Evolutionary conservation across 1,284 basidiomycete genomes (phyloP), one percentile per base, ranked within the genome.

Genomic region (Fomes fomentarius): DNA sequence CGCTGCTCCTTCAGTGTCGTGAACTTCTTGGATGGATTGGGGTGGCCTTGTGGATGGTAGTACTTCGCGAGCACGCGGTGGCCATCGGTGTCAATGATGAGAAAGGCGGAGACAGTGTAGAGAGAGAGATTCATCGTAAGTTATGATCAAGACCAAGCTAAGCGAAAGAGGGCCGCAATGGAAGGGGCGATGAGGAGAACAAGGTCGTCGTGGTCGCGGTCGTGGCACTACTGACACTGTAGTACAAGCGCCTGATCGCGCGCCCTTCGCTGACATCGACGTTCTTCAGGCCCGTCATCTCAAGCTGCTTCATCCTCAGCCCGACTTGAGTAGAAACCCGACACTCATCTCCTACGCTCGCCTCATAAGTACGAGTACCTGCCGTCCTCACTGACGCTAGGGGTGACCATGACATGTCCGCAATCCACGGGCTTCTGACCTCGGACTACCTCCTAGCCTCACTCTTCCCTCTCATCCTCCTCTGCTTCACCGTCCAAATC

Each of bases 51-150:
- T 0, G 91, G 85, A 48, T 85, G 80, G 70, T 96, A 98, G 80
- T 99, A 98, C 72, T 98, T 98, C 28, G 96, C 91, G 14, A 99
- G 80, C 19, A 99, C 90, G 52, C 96, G 91, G 71, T 95, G 89
- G 15, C 96, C 96, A 64, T 98, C 96, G 31, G 87, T 81, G 79
- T 99, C 97, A 64, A 98, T 86, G 66, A 98, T 85, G 62, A 99
- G 74, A 71, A 99, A 92, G 7, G 90, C 93, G 41, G 89, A 83
- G 54, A 95, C 80, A 62, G 87, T 88, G 76, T 96, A 95, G 42
- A 98, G 79, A 3, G 92, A 89, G 51, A 96, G 77, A 70, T 96
- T 97, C 79, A 85, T 73, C 47, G 15, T 45, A 25, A 21, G 21
- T 17, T 14, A 37, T 19, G n/a, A 5, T 3, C 35, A 19, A n/a